Evolutionary conservation across 768 basidiomycete genomes (phyloP), one percentile per base, ranked within the genome.

Genomic region (Hemileccinum impolitum): DNA sequence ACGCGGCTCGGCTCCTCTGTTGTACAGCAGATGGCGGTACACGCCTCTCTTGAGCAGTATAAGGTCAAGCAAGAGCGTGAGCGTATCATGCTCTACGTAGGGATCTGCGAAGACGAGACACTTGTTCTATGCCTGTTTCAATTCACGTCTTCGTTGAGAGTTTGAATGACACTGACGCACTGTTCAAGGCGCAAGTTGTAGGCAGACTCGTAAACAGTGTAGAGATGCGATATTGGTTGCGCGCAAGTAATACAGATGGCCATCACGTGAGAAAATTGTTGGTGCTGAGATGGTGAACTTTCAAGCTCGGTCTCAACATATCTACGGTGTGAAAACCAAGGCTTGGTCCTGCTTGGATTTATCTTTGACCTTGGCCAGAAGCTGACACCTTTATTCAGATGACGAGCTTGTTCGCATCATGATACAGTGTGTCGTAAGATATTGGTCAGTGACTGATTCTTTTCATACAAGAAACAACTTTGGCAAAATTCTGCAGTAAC

Each of bases 231-330:
- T 13, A 79, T 73, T n/a, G 78, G 74, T 15, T 69, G 70, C 0
- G 87, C 82, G 62, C 91, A 94, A 39, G 72, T 80, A 23, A 82
- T 90, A 70, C 90, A 94, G 54, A 93, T 81, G 15, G 89, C 84
- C 89, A 91, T 90, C 12, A 37, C 36, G 48, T 48, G 41, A 21
- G 42, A 39, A 40, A 4, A 15, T 43, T 23, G 6, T 23, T n/a
- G n/a, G n/a, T n/a, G n/a, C n/a, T n/a, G n/a, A n/a, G n/a, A n/a
- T n/a, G n/a, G n/a, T n/a, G n/a, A n/a, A n/a, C n/a, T n/a, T n/a
- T n/a, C n/a, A n/a, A n/a, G n/a, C n/a, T n/a, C n/a, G n/a, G n/a
- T n/a, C n/a, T n/a, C n/a, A n/a, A n/a, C n/a, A n/a, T n/a, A n/a
- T n/a, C n/a, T n/a, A n/a, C n/a, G n/a, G n/a, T n/a, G n/a, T n/a